These are phyloP conservation scores for Solanum etuberosum DNA, from an alignment of 257 asterid genomes.

Conservation along the genomic window DNA sequence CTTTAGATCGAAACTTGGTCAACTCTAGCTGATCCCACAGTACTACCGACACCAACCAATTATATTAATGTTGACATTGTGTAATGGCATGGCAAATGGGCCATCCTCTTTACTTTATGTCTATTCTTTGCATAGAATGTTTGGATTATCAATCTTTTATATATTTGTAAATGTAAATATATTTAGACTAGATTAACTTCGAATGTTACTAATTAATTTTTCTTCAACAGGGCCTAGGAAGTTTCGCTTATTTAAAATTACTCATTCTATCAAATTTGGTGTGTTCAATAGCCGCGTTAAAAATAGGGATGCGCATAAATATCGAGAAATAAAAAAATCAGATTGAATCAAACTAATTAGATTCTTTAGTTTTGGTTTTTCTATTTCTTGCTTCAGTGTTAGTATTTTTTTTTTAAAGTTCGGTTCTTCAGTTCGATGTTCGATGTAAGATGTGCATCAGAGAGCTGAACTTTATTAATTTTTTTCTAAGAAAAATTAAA, in stretches of 20 bases:
- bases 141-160: neutral
- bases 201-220: neutral
- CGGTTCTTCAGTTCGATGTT: too few species aligned
- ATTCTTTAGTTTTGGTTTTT: too few species aligned
- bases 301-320: too few species aligned
- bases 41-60: neutral
- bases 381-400: too few species aligned
- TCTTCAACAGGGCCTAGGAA: neutral
- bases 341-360: too few species aligned
- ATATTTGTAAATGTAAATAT: neutral
- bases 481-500: too few species aligned
- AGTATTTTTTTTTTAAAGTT: too few species aligned
- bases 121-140: neutral
- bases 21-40: neutral
- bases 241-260: neutral
- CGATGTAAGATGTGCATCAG: too few species aligned
- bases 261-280: neutral
- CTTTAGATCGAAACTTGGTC: neutral
- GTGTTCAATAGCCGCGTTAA: too few species aligned
- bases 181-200: neutral
- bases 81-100: neutral
- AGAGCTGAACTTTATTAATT: too few species aligned
- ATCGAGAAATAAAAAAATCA: too few species aligned
- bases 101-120: neutral
- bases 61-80: neutral